These are phyloP conservation scores for Salmacisia buchloeana DNA, from an alignment of 1,284 basidiomycete species.

Conservation along the genomic window DNA sequence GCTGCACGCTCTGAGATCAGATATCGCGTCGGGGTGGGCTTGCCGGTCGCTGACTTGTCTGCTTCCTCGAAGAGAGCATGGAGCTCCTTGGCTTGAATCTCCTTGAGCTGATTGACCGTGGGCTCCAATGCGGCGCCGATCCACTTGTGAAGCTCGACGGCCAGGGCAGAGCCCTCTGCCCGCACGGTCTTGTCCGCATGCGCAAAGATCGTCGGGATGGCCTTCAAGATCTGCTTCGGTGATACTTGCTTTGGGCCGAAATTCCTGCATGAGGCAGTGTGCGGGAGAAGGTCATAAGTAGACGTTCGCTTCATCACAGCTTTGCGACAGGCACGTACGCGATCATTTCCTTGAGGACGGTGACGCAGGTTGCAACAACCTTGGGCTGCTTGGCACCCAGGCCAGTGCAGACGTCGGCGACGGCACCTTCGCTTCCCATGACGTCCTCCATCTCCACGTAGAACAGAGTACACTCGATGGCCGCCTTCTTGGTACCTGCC, in stretches of 20 bases:
- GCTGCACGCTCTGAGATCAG: constrained; percentile 66
- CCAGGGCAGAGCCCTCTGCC: constrained; percentile 76
- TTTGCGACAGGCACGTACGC: constrained; percentile 54
- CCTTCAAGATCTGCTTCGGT: constrained; percentile 71
- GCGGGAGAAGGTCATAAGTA: neutral
- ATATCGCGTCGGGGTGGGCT: constrained; percentile 70
- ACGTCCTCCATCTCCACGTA: constrained; percentile 89
- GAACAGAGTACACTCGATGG: constrained; percentile 76
- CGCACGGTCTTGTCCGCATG: constrained; percentile 95
- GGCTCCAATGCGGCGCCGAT: constrained; percentile 82
- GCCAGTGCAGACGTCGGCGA: constrained; percentile 75
- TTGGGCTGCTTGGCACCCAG: constrained; percentile 91
- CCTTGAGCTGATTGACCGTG: constrained; percentile 85
- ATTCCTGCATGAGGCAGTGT: constrained; percentile 55
- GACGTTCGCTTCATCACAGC: neutral
- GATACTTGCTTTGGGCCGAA: constrained; percentile 77
- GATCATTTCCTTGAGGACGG: constrained; percentile 73
- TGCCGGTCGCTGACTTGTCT: constrained; percentile 75
- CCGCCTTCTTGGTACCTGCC: constrained; percentile 84
- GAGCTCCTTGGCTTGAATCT: constrained; percentile 95
- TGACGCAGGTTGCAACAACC: constrained; percentile 73
- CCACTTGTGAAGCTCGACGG: constrained; percentile 75
- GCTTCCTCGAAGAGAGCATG: constrained; percentile 81
- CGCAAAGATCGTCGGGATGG: constrained; percentile 84
- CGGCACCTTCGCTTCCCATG: constrained; percentile 67